Evolutionary conservation across 345 rosid genomes (phyloP), one percentile per base, ranked within the genome.

Genomic region (Citrus cavaleriei): DNA sequence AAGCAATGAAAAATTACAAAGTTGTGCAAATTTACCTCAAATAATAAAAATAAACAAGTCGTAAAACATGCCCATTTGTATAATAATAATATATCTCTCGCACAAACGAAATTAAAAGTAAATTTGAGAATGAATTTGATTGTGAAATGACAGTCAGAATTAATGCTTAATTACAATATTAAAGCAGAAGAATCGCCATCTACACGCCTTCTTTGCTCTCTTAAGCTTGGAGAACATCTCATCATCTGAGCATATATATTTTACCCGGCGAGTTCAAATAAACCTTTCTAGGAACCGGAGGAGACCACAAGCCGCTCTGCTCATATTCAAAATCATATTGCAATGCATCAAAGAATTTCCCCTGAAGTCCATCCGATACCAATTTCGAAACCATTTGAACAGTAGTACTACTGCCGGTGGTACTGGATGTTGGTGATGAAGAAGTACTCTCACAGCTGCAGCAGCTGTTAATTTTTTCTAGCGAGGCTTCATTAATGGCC

Each of bases 271-370:
- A 84, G 40, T 80, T 67, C 71, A 86, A 49, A 77, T 82, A 81
- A 46, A 38, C 82, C 21, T 60, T 79, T 72, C 79, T 68, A 49
- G 38, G 27, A 32, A 80, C 37, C 2, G 79, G 87, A 22, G 89
- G 89, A 77, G 89, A 86, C 87, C 89, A 86, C 27, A 86, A 21
- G 10, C 87, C 74, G 73, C 89, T 86, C 60, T 78, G 83, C 76
- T 84, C 84, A 61, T 86, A 82, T 73, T 84, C 82, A 38, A 86
- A 86, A 58, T 78, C 86, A 57, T 84, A 86, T 68, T 84, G 82
- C 9, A 86, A 84, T 2, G 80, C 75, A 78, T 86, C 87, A 24
- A 80, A 78, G 82, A 82, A 86, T 73, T 86, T 86, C 16, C 77
- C 80, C 7, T 84, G 85, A 32, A 84, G 87, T 55, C 82, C 54